Evolutionary conservation across 345 rosid genomes (phyloP).

Genomic region (Ceriops zippeliana): DNA sequence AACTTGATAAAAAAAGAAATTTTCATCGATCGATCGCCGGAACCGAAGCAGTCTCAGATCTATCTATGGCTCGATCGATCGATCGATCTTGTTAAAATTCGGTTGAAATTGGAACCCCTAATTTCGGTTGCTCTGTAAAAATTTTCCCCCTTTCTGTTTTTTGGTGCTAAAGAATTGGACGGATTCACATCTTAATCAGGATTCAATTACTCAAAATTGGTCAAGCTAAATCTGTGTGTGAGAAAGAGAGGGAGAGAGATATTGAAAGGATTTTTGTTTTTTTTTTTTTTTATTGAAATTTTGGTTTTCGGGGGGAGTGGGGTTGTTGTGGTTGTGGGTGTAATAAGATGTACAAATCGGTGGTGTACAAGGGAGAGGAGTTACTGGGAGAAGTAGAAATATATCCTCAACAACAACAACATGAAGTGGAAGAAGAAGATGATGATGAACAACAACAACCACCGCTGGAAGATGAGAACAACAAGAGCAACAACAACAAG

Average conservation of each 20-base stretch:
- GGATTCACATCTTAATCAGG: background rate
- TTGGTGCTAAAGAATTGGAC: background rate
- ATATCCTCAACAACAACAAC: conserved; percentile 42
- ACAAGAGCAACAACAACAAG: conserved; percentile 16
- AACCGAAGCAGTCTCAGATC: background rate
- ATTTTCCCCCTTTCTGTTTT: background rate
- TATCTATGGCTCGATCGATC: background rate
- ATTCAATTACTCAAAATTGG: background rate
- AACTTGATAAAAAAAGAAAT: background rate
- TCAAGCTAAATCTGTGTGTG: background rate
- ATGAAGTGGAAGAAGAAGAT: conserved; percentile 25
- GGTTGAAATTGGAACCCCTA: background rate
- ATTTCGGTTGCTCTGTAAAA: background rate
- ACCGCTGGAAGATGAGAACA: conserved; percentile 18
- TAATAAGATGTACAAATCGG: conserved; percentile 58
- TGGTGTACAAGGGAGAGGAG: conserved; percentile 59
- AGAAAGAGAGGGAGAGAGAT: background rate
- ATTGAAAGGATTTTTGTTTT: no score
- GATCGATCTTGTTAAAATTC: background rate
- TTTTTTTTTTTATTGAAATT: no score
- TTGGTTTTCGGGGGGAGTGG: background rate
- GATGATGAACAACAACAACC: conserved; percentile 4
- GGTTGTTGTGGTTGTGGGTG: background rate
- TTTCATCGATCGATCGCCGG: background rate
- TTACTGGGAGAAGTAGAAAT: conserved; percentile 79